Evolutionary conservation across 805 yeast genomes (phyloP), one percentile per base, ranked within the genome.

Genomic region (Kockiozyma suomiensis): DNA sequence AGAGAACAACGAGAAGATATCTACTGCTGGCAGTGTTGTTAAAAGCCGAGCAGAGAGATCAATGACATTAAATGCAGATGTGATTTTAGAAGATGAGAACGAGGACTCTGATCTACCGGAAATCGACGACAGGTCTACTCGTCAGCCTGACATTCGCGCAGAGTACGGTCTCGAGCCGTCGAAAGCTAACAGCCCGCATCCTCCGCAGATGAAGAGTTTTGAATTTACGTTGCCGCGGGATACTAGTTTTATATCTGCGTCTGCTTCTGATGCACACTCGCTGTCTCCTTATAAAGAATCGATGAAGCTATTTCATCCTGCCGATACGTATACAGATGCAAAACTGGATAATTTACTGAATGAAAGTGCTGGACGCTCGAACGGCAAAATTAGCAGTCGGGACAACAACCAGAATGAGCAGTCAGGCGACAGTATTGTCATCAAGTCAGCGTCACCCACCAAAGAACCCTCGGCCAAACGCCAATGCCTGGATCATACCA

Each of bases 251-350:
- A 26, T 25, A 19, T 19, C 50, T 17, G 55, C 33, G 3, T 15
- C 23, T 19, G 17, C 28, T 23, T 19, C 46, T 8, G 15, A 13
- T n/a, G 10, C 25, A 25, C 40, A 21, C 19, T 42, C 56, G 19
- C 40, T 21, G n/a, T 33, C 55, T 15, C 49, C 55, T 6, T 12
- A 50, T 17, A 38, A 35, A 21, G 60, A 68, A 1, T 66, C 71
- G 4, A 47, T 71, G 10, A 68, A 69, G 30, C 52, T 71, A 5
- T 70, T 71, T 47, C 68, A 66, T 26, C 50, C 57, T 21, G 67
- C 64, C 23, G 72, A 71, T 41, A 69, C 74, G 0, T 70, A 66
- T 38, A 71, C 74, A 3, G 65, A 62, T 28, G 59, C 63, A 1
- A 59, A 62, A 28, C 59, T 68, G 25, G 70, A 71, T 17, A 69